Percentiles rank a stretch among this genome's conserved stretches.
phyloP scores from a whole-genome alignment of 176 grass and related monocot species.

The Panicum miliaceum region DNA sequence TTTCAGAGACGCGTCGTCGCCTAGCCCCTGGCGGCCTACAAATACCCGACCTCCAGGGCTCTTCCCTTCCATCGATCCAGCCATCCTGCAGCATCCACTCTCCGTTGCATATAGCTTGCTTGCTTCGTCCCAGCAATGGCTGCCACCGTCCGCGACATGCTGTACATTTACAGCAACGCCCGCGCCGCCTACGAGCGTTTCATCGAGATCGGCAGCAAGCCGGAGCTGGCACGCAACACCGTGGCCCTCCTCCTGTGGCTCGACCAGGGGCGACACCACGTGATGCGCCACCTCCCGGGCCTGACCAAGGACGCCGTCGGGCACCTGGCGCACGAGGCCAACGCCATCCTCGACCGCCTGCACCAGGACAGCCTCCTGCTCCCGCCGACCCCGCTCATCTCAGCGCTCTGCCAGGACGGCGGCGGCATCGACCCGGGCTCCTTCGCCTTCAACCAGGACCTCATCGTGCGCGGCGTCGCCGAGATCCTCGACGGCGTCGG shows the following conservation, averaged over 20 bases:
- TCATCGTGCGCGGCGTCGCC: slow-evolving; percentile 36
- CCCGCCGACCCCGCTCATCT: slow-evolving; percentile 48
- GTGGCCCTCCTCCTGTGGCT: slow-evolving; percentile 63
- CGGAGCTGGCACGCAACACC: slow-evolving; percentile 47
- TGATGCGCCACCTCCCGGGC: neutral
- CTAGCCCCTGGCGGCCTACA: neutral
- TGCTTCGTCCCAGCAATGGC: neutral
- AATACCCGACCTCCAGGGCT: neutral
- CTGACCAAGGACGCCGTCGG: neutral
- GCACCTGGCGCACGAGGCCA: slow-evolving; percentile 39
- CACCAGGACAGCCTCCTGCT: neutral
- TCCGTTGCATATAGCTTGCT: neutral
- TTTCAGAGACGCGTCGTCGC: neutral
- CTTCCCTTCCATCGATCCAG: neutral
- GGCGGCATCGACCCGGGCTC: slow-evolving; percentile 39
- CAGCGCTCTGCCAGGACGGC: neutral
- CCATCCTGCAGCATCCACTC: neutral
- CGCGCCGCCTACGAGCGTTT: slow-evolving; percentile 49
- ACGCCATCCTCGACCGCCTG: slow-evolving; percentile 50
- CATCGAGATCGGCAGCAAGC: neutral
- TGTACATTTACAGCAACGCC: slow-evolving; percentile 45
- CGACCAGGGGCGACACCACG: slow-evolving; percentile 36
- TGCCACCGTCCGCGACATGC: slow-evolving; percentile 51
- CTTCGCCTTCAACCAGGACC: slow-evolving; percentile 58
- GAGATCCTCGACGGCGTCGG: slow-evolving; percentile 49